Evolutionary conservation across 371 early-diverging fungal species (phyloP), one percentile per base, ranked within the genome.

Genomic region (Amoeboaphelidium protococcarum): DNA sequence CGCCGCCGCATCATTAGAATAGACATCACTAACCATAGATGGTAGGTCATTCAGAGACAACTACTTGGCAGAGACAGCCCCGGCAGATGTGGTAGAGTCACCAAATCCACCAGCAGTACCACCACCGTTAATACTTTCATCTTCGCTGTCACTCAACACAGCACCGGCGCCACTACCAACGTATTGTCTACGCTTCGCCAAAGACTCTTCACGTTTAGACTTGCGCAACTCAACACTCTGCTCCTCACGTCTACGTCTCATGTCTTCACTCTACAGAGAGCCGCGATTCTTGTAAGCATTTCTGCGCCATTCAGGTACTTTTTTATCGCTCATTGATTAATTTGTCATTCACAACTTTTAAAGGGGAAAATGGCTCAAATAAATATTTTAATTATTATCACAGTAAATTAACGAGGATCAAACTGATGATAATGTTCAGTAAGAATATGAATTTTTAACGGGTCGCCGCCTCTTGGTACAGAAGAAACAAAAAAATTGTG

Each of bases 141-240:
- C 78, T 51, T 88, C 90, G 50, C 74, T 74, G 52, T 86, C 87
- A 26, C 78, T 69, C 49, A 59, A 55, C 42, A 54, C 65, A 27
- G 62, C 64, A 3, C 59, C 61, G 27, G 66, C 49, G 41, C 25
- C 51, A 23, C 43, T 27, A 25, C 63, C 61, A 53, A 92, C 61
- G 27, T 42, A 23, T 61, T 85, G 89, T 47, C 96, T 73, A 55
- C 86, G 74, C 72, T 96, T 96, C 51, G 82, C 69, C 25, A 91
- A 61, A 37, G 75, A 73, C 58, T 96, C 94, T 55, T 91, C 90
- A 52, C 87, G 76, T 72, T 91, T 91, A 62, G 83, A 81, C 62
- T 82, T 83, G 48, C 97, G 77, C 58, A 96, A 75, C 65, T 89
- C 88, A 23, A 92, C 85, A 42, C 81, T 76, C 43, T 75, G 74